Evolutionary conservation across 805 yeast genomes (phyloP).

Genomic region (Yarrowia divulgata): DNA sequence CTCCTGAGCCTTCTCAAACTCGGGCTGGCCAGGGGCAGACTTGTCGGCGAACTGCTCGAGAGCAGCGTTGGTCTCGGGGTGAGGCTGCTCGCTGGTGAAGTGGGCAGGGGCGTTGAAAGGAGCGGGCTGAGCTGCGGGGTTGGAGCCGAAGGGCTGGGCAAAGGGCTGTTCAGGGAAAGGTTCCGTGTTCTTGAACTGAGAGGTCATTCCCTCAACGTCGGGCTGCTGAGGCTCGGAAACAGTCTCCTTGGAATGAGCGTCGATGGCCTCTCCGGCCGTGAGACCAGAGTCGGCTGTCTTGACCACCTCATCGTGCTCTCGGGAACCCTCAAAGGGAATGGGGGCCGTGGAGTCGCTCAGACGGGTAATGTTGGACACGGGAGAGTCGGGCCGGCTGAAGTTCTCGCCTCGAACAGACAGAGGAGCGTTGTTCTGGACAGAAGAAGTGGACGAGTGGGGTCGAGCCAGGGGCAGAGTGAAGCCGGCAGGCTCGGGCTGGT

Average conservation of each 20-base stretch:
- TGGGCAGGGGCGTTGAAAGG: slow-evolving; percentile 42
- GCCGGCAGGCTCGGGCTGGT: slow-evolving; percentile 39
- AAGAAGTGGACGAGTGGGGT: slow-evolving; percentile 84
- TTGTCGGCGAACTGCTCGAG: slow-evolving; percentile 44
- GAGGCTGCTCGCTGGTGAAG: slow-evolving; percentile 21
- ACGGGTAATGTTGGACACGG: slow-evolving; percentile 43
- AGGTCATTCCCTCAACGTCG: slow-evolving; percentile 16
- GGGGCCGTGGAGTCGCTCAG: slow-evolving; percentile 37
- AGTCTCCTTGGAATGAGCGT: slow-evolving; percentile 24
- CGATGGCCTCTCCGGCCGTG: background rate
- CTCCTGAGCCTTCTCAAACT: slow-evolving; percentile 30
- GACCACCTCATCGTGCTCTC: slow-evolving; percentile 34
- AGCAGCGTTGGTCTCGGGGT: slow-evolving; percentile 38
- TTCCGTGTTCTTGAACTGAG: slow-evolving; percentile 16
- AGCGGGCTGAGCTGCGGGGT: slow-evolving; percentile 48
- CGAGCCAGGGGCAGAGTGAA: slow-evolving; percentile 60
- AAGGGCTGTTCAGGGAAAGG: slow-evolving; percentile 25
- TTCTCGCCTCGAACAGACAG: slow-evolving; percentile 81
- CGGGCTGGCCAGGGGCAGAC: slow-evolving; percentile 20
- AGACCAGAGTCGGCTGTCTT: slow-evolving; percentile 4
- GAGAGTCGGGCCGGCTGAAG: slow-evolving; percentile 54
- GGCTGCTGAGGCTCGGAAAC: slow-evolving; percentile 21
- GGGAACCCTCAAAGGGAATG: slow-evolving; percentile 36
- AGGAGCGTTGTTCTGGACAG: slow-evolving; percentile 92
- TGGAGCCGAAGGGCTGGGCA: slow-evolving; percentile 45